Evolutionary conservation across 2,329 filamentous ascomycete species (phyloP), one percentile per base, ranked within the genome.

Genomic region (Parastagonospora nodorum): DNA sequence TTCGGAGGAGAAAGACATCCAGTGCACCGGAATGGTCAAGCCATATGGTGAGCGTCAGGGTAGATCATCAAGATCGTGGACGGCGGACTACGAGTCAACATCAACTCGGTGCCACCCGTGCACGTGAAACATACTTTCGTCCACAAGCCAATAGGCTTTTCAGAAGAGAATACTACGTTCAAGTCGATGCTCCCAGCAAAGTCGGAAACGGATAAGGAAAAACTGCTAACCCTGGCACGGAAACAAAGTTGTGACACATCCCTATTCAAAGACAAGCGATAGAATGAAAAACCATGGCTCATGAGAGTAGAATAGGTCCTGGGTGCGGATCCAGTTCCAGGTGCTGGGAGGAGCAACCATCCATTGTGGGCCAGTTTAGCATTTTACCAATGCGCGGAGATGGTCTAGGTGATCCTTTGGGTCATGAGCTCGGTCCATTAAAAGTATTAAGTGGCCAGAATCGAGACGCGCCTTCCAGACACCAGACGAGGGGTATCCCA

Each of bases 401-500:
- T 11, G 14, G 5, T 31, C 51, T 50, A 55, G 40, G 57, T 31
- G 51, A 55, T 63, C 64, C 67, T 48, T 58, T 42, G 53, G 57
- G 51, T 53, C 51, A 54, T 54, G 55, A 61, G 58, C 44, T 63
- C 48, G 53, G 57, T 58, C 58, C 56, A 64, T 67, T 59, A 64
- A 60, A 63, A 51, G 57, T 61, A 48, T 55, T 60, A 53, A 43
- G 48, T 56, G 55, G 60, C 63, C 57, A 60, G 61, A 66, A 61
- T 66, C 66, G 66, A 67, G 58, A 64, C 58, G 55, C 58, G 58
- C 57, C 59, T 58, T 67, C 69, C 62, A 62, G 58, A 65, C 67
- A 58, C 48, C 50, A 50, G 50, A 61, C 58, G 53, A 66, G 58
- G 68, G 69, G 68, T 72, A 72, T 72, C 67, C 71, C 67, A 67